Conservation (phyloP, 1,139 yeast species). For the Candida gigantensis region DNA sequence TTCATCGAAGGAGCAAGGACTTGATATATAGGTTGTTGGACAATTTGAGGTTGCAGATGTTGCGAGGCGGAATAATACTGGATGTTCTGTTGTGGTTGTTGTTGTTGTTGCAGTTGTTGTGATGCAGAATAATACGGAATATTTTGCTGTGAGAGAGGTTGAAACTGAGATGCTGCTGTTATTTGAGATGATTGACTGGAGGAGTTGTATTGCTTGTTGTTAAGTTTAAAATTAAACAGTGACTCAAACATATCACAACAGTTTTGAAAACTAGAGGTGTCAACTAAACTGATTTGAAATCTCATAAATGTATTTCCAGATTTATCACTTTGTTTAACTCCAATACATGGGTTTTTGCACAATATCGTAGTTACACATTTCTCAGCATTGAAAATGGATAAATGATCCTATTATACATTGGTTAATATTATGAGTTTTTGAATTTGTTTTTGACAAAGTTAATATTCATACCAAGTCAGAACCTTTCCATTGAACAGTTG, state of each 20-base stretch:
- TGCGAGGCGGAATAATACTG: too few relatives aligned
- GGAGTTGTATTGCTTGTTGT: conserved; percentile 1
- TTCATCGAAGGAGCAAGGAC: too few relatives aligned
- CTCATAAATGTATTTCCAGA: conserved; percentile 21
- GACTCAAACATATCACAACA: conserved; percentile 13
- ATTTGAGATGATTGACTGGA: not conserved
- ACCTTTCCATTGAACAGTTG: conserved; percentile 24
- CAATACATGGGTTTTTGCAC: conserved; percentile 26
- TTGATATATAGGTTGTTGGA: conserved; percentile 2
- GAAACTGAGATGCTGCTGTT: not conserved
- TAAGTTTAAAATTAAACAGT: conserved; percentile 6
- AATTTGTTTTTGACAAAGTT: too few relatives aligned
- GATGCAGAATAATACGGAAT: not conserved
- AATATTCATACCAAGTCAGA: conserved; percentile 24
- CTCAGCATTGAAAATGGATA: conserved; percentile 14
- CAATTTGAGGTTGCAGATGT: too few relatives aligned
- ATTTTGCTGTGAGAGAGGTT: not conserved
- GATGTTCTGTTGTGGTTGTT: not conserved
- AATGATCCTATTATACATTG: conserved; percentile 19
- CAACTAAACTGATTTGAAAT: conserved; percentile 22
- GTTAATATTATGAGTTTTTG: too few relatives aligned
- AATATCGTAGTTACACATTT: conserved; percentile 20
- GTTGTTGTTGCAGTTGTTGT: not conserved
- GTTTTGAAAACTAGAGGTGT: conserved; percentile 11
- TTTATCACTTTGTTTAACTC: conserved; percentile 23